These are phyloP conservation scores for Pseudogymnoascus sp. DNA, from an alignment of 2,329 filamentous ascomycete genomes.

Conservation along the genomic window DNA sequence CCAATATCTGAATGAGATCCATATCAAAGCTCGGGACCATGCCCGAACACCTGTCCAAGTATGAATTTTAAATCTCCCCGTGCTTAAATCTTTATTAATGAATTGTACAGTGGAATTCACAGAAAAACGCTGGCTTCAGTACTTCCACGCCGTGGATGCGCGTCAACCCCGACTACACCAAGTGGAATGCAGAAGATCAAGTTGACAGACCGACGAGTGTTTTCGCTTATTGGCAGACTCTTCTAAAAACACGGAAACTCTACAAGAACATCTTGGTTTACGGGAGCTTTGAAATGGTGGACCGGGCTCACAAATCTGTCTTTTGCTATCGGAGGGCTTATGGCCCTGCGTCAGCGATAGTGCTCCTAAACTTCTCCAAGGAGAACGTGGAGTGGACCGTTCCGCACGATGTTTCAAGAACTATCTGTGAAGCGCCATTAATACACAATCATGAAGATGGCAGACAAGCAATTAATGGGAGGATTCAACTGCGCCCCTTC, in stretches of 20 bases:
- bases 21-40: constrained; percentile 59
- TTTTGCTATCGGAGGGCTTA: constrained; percentile 48
- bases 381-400: constrained; percentile 4
- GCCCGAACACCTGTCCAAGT: constrained; percentile 55
- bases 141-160: constrained; percentile 60
- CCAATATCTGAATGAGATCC: constrained; percentile 41
- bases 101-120: constrained; percentile 52
- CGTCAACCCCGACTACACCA: constrained; percentile 53
- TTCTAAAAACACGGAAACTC: constrained; percentile 52
- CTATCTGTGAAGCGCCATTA: not conserved
- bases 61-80: constrained; percentile 10
- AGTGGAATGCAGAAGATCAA: constrained; percentile 57
- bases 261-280: constrained; percentile 60
- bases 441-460: not conserved
- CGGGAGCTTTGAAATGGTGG: constrained; percentile 52
- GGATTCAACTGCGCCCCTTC: not conserved
- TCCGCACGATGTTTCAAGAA: not conserved
- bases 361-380: constrained; percentile 26
- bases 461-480: not conserved
- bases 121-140: constrained; percentile 58
- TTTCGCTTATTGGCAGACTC: constrained; percentile 53
- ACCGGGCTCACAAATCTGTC: constrained; percentile 43
- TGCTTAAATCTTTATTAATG: not conserved
- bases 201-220: constrained; percentile 41
- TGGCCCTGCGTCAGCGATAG: constrained; percentile 23